Base-by-base conservation (phyloP, 2,329 filamentous ascomycete species). In the Cucurbitaria berberidis region DNA sequence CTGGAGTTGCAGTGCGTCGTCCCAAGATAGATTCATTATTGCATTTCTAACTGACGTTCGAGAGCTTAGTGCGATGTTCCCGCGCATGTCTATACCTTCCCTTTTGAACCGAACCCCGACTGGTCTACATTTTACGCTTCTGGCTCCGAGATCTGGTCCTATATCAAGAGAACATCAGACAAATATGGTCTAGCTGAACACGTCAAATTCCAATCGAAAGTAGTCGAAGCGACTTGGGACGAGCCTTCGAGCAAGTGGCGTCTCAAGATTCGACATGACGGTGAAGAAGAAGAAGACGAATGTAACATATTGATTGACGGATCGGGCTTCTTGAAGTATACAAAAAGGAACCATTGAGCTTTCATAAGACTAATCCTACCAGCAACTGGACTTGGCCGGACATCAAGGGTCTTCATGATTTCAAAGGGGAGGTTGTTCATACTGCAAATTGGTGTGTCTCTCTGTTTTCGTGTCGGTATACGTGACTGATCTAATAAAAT, bases 1-100 rank as follows among this genome's bases (percentile, higher is more conserved):
- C 35, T 2, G 35, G 35, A 11, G 35, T 38, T 18, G 45, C 45
- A n/a, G n/a, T n/a, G n/a, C n/a, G n/a, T n/a, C n/a, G n/a, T n/a
- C n/a, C n/a, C n/a, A n/a, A n/a, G n/a, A n/a, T n/a, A n/a, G n/a
- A n/a, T n/a, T n/a, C n/a, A n/a, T n/a, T n/a, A n/a, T n/a, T n/a
- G n/a, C n/a, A n/a, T n/a, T n/a, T n/a, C n/a, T n/a, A n/a, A n/a
- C n/a, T n/a, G n/a, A n/a, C n/a, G n/a, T n/a, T n/a, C n/a, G n/a
- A n/a, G n/a, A n/a, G n/a, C n/a, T n/a, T n/a, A n/a, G 3, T 48
- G 45, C 21, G 45, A 48, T 40, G 35, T 34, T n/a, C 45, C 45
- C 1, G 45, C 45, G 6, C 45, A 48, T 19, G 35, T 24, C 27
- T 48, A 48, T n/a, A 48, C 45, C 3, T 48, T 38, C 18, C 35